phyloP scores from a whole-genome alignment of 192 early-diverging fungal genomes.

The Coemansia aciculifera region DNA sequence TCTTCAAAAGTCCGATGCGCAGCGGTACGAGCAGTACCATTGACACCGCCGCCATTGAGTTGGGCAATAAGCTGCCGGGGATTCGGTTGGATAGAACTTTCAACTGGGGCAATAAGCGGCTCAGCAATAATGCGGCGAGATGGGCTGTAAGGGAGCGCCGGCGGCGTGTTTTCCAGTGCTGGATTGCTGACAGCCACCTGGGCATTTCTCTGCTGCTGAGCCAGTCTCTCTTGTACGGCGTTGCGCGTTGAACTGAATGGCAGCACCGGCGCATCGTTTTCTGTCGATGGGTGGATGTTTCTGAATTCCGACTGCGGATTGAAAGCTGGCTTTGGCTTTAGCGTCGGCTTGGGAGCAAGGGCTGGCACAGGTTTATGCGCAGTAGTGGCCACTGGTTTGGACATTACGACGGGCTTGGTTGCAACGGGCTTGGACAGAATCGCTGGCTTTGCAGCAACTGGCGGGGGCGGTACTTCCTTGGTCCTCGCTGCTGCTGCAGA shows the following conservation, averaged over 20 bases:
- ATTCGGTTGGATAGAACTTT: conserved; percentile 23
- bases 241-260: conserved; percentile 23
- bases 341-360: neutral
- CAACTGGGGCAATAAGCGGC: conserved; percentile 11
- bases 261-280: conserved; percentile 32
- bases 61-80: conserved; percentile 29
- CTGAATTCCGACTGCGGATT: neutral
- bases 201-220: conserved; percentile 4
- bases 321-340: neutral
- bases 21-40: neutral
- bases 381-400: conserved; percentile 2
- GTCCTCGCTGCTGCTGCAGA: neutral
- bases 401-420: neutral
- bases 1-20: conserved; percentile 25
- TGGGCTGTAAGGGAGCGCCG: neutral
- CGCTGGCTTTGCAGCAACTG: conserved; percentile 12
- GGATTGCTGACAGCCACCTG: conserved; percentile 1
- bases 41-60: conserved; percentile 16
- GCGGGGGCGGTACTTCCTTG: neutral
- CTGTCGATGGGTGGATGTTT: conserved; percentile 22
- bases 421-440: conserved; percentile 13
- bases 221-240: neutral
- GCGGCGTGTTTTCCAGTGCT: conserved; percentile 9
- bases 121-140: neutral
- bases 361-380: neutral